Evolutionary conservation across 805 yeast species (phyloP).

Genomic region (Cyberlindnera mrakii): DNA sequence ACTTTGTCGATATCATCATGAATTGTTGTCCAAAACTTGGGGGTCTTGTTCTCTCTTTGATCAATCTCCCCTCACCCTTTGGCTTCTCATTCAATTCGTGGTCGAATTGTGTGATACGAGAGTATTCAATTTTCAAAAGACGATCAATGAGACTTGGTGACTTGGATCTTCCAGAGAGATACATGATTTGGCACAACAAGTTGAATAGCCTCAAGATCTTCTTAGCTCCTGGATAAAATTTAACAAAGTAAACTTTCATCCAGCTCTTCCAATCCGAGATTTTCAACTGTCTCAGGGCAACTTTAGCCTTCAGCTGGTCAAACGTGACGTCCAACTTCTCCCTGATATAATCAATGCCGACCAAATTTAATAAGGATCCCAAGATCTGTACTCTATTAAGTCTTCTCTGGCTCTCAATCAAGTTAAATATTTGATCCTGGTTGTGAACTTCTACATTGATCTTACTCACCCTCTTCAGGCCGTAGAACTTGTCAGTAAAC

Average conservation of each 20-base stretch:
- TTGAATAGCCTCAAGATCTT: constrained; percentile 41
- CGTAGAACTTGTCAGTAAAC: constrained; percentile 89
- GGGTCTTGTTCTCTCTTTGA: constrained; percentile 13
- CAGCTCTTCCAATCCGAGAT: constrained; percentile 12
- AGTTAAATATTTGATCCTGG: constrained; percentile 23
- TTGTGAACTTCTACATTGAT: constrained; percentile 28
- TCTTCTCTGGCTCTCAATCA: constrained; percentile 45
- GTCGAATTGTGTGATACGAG: constrained; percentile 32
- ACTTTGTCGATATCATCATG: constrained; percentile 3
- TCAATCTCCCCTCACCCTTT: background rate
- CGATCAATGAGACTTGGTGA: constrained; percentile 59
- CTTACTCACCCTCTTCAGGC: constrained; percentile 55
- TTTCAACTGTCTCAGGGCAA: constrained; percentile 41
- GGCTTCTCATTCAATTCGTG: constrained; percentile 18
- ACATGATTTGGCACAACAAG: constrained; percentile 54
- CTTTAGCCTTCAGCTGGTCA: constrained; percentile 57
- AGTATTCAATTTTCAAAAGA: constrained; percentile 55
- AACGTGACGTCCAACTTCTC: constrained; percentile 63
- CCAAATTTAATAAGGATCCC: constrained; percentile 51
- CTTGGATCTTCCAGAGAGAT: constrained; percentile 59
- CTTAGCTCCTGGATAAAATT: constrained; percentile 55
- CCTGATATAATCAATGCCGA: constrained; percentile 61
- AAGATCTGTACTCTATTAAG: constrained; percentile 47
- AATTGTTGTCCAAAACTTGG: constrained; percentile 23
- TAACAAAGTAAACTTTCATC: constrained; percentile 39